A percentile compares a stretch with the other conserved stretches of the same genome.
Conservation (phyloP, 139 green algal genomes). For the Tetradesmus obliquus region DNA sequence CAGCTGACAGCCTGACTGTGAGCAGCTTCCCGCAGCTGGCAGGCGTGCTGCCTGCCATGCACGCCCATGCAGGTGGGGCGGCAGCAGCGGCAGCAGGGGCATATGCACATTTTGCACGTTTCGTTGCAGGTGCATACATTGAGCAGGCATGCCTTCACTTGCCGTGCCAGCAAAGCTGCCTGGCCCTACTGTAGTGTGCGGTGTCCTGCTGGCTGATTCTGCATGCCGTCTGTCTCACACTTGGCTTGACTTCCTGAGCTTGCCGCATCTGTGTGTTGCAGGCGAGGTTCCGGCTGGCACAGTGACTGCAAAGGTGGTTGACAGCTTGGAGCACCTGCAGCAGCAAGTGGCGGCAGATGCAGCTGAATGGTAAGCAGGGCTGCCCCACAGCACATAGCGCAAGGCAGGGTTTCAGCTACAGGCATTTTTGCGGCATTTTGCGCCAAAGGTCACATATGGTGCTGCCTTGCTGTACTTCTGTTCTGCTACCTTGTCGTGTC, state of each 20-base stretch:
- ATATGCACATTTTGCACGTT: no score
- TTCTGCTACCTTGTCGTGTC: background rate
- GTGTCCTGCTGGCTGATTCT: no score
- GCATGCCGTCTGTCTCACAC: no score
- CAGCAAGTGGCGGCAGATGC: conserved; percentile 25
- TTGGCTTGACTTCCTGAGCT: no score
- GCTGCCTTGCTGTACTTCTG: background rate
- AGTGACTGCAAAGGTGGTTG: background rate
- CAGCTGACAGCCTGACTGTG: background rate
- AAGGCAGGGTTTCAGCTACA: background rate
- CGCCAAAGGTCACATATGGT: background rate
- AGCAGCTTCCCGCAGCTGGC: background rate
- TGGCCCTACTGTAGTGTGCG: no score
- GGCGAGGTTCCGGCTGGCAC: background rate
- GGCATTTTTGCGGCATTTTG: background rate
- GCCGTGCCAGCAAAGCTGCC: background rate
- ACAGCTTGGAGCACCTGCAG: conserved; percentile 6
- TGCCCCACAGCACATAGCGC: no score
- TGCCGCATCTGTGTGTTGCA: no score
- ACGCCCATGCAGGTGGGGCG: background rate
- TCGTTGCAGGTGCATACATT: no score
- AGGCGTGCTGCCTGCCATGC: background rate
- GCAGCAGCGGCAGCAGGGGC: background rate
- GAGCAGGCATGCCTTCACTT: no score
- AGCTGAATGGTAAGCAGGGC: conserved; percentile 14